Evolutionary conservation across 1,139 yeast genomes (phyloP).

Genomic region (Hemisphaericaspora xylofermentans): DNA sequence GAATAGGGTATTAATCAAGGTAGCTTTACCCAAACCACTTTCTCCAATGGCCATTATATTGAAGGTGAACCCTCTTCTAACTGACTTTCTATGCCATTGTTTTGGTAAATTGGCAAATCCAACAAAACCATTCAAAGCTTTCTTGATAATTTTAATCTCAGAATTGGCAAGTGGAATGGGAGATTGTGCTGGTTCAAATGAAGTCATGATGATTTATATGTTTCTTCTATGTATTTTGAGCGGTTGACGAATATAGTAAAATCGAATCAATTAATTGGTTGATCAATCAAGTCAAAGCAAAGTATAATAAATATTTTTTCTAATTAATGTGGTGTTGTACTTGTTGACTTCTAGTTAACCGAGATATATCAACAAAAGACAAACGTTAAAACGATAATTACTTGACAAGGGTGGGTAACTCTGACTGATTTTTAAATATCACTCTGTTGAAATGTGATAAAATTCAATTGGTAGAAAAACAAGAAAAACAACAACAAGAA

Average conservation of each 20-base stretch:
- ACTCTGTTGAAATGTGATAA: too few relatives aligned
- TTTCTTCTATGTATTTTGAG: neutral
- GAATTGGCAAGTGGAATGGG: constrained; percentile 17
- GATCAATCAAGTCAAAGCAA: too few relatives aligned
- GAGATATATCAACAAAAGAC: too few relatives aligned
- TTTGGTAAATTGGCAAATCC: constrained; percentile 98
- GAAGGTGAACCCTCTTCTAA: constrained; percentile 90
- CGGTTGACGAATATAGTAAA: constrained; percentile 1
- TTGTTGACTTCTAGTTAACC: too few relatives aligned
- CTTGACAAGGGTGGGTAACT: too few relatives aligned
- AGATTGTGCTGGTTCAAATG: constrained; percentile 6
- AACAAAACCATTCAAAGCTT: constrained; percentile 87
- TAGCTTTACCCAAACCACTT: constrained; percentile 90
- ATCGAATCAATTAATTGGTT: neutral
- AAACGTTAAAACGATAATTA: neutral
- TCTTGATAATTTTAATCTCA: constrained; percentile 63
- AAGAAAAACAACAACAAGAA: too few relatives aligned
- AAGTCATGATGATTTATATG: constrained; percentile 1
- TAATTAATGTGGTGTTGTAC: too few relatives aligned
- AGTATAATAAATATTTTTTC: too few relatives aligned
- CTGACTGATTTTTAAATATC: too few relatives aligned
- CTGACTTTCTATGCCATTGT: constrained; percentile 97
- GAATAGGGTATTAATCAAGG: constrained; percentile 88
- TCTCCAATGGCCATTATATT: constrained; percentile 91
- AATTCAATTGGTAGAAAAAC: too few relatives aligned